Conservation (phyloP, 768 basidiomycete species). For the Boletus vinaceobasis region DNA sequence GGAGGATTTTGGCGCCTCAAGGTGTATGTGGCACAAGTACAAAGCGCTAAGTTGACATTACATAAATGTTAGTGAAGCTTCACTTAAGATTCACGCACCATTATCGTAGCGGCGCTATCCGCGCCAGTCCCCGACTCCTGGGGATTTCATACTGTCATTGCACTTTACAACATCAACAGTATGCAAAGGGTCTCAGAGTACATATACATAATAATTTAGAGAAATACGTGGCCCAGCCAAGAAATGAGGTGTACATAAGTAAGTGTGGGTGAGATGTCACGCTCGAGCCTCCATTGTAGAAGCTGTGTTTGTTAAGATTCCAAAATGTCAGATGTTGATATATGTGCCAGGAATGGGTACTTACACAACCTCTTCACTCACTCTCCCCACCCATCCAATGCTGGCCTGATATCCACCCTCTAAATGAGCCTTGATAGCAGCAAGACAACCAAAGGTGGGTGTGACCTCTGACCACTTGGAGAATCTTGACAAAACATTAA, state of each 20-base stretch:
- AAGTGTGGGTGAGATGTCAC: slow-evolving; percentile 72
- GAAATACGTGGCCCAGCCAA: too few relatives aligned
- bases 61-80: too few relatives aligned
- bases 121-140: too few relatives aligned
- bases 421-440: slow-evolving; percentile 81
- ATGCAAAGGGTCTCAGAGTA: too few relatives aligned
- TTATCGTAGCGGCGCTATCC: too few relatives aligned
- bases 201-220: too few relatives aligned
- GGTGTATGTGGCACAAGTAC: background rate
- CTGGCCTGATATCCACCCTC: slow-evolving; percentile 91
- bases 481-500: slow-evolving; percentile 38
- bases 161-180: too few relatives aligned
- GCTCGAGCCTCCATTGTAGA: slow-evolving; percentile 94
- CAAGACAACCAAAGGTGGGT: slow-evolving; percentile 88
- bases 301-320: slow-evolving; percentile 43
- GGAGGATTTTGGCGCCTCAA: background rate
- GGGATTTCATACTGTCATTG: too few relatives aligned
- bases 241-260: too few relatives aligned
- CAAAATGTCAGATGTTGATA: background rate
- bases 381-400: slow-evolving; percentile 79
- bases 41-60: background rate
- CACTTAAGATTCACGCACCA: too few relatives aligned
- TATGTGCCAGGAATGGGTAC: slow-evolving; percentile 29
- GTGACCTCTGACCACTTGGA: slow-evolving; percentile 85
- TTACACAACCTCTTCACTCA: slow-evolving; percentile 90